Evolutionary conservation across 176 grass and related monocot species (phyloP).

Genomic region (Oryza glumipatula): DNA sequence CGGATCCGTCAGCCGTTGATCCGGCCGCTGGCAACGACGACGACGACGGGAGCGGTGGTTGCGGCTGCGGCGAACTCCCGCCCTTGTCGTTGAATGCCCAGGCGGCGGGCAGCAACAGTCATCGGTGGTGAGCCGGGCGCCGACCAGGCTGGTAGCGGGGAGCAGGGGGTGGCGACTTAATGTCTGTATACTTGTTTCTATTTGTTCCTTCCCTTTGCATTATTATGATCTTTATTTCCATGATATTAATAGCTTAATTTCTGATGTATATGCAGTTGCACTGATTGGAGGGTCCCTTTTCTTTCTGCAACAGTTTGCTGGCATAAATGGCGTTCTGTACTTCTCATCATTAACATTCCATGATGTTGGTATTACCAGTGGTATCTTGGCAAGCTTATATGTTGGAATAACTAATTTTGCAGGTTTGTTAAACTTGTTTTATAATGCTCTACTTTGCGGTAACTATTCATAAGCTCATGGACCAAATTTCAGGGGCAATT

Average conservation of each 20-base stretch:
- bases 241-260: constrained; percentile 34
- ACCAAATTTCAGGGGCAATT: constrained; percentile 63
- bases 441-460: constrained; percentile 9
- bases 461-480: constrained; percentile 41
- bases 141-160: too few species aligned
- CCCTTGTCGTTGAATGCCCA: too few species aligned
- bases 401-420: constrained; percentile 96
- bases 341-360: constrained; percentile 98
- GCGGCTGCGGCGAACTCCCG: too few species aligned
- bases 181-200: constrained; percentile 8
- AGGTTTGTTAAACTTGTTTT: constrained; percentile 56
- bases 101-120: too few species aligned
- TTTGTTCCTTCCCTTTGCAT: constrained; percentile 24
- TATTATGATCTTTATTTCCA: constrained; percentile 41
- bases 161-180: neutral
- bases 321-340: constrained; percentile 99
- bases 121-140: too few species aligned
- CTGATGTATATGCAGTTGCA: constrained; percentile 72
- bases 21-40: too few species aligned
- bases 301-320: constrained; percentile 99
- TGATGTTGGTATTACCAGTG: constrained; percentile 90
- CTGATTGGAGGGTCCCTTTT: constrained; percentile 95
- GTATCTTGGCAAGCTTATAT: constrained; percentile 88
- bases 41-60: too few species aligned
- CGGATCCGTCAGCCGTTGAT: too few species aligned